Evolutionary conservation across 2,329 filamentous ascomycete genomes (phyloP).

Genomic region (Dactylonectria macrodidyma): DNA sequence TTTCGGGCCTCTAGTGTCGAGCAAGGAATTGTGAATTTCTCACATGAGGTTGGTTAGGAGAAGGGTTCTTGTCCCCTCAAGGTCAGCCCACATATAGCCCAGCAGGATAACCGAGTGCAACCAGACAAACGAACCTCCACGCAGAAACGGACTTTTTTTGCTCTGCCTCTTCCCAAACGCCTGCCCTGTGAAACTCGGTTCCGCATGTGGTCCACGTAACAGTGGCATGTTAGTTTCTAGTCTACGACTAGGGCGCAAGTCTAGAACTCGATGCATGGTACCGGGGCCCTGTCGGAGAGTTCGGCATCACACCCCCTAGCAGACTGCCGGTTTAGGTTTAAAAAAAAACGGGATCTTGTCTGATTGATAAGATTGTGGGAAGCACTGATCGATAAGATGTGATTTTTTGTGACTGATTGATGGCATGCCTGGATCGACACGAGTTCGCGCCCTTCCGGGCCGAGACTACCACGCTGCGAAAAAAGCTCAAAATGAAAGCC

Average conservation of each 20-base stretch:
- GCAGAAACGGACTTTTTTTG: no score
- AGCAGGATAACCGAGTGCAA: background rate
- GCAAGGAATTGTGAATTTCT: background rate
- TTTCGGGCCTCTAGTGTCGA: background rate
- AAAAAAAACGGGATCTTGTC: constrained; percentile 4
- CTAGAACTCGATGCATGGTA: no score
- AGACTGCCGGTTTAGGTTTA: background rate
- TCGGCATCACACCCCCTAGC: background rate
- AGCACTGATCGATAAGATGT: constrained; percentile 35
- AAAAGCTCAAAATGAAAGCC: background rate
- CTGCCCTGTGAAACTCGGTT: background rate
- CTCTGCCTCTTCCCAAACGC: no score
- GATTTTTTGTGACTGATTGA: constrained; percentile 27
- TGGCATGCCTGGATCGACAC: constrained; percentile 13
- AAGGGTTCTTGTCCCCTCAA: no score
- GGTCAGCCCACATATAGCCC: background rate
- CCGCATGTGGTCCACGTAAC: background rate
- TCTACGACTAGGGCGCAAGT: background rate
- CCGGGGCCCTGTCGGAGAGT: background rate
- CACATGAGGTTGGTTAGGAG: background rate
- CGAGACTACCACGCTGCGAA: background rate
- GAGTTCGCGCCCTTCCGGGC: background rate
- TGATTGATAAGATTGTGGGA: constrained; percentile 29
- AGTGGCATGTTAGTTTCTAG: background rate
- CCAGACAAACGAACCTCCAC: background rate